phyloP scores from a whole-genome alignment of 2,329 filamentous ascomycete species.

The Biscogniauxia mediterranea region DNA sequence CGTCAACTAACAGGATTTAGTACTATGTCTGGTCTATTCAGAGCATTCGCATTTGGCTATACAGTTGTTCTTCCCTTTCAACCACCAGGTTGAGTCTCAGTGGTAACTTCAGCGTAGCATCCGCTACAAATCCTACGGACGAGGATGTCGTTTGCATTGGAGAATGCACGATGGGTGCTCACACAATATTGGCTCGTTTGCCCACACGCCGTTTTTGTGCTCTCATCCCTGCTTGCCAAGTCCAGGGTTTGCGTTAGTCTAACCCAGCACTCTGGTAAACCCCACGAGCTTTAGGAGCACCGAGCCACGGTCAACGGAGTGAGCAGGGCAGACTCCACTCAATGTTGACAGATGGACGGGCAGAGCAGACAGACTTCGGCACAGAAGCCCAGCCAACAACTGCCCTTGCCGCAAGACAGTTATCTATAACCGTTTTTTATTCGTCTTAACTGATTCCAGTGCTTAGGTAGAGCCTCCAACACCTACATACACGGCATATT shows the following conservation, averaged over 20 bases:
- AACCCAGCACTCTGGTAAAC: conserved; percentile 9
- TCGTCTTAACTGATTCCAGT: not conserved
- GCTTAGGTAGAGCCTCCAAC: not conserved
- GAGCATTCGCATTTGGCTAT: no score
- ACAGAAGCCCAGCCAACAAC: not conserved
- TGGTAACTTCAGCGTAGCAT: conserved; percentile 1
- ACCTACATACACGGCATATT: not conserved
- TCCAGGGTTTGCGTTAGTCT: conserved; percentile 7
- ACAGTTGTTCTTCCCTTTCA: no score
- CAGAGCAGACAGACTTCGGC: not conserved
- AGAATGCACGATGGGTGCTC: not conserved
- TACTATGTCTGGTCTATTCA: not conserved
- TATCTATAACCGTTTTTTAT: not conserved
- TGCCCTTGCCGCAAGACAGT: not conserved
- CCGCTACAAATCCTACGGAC: not conserved
- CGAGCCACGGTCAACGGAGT: not conserved
- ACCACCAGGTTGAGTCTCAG: not conserved
- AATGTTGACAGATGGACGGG: not conserved
- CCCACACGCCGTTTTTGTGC: not conserved
- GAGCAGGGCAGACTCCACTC: not conserved
- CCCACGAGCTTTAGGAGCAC: not conserved
- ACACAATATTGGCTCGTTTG: conserved; percentile 1
- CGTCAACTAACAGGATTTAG: not conserved
- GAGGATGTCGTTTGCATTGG: not conserved
- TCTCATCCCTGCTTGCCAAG: conserved; percentile 3